A percentile compares a stretch with the other conserved stretches of the same genome.
Evolutionary conservation across 2,329 filamentous ascomycete species (phyloP).

Genomic region (Penicillium sp.): DNA sequence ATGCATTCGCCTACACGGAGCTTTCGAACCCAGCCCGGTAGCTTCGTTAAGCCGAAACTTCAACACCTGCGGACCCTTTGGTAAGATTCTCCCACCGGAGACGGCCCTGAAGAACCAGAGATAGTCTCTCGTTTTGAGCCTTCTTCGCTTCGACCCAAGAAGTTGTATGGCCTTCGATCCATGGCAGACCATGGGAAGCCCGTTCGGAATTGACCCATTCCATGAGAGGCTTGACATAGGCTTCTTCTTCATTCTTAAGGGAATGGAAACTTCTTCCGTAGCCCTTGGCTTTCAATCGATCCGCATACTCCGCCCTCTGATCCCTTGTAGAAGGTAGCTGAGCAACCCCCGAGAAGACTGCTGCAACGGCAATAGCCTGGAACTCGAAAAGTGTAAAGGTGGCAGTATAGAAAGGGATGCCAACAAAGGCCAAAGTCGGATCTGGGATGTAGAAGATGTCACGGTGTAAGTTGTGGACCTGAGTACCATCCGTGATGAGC

Average conservation of each 20-base stretch:
- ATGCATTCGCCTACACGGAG: no score
- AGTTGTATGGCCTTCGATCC: slow-evolving; percentile 32
- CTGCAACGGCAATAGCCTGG: slow-evolving; percentile 61
- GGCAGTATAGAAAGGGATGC: slow-evolving; percentile 63
- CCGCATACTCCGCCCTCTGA: slow-evolving; percentile 38
- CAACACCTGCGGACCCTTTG: slow-evolving; percentile 7
- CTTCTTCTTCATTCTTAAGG: slow-evolving; percentile 34
- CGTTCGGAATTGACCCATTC: slow-evolving; percentile 36
- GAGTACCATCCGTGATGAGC: slow-evolving; percentile 62
- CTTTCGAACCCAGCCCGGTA: no score
- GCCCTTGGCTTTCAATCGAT: slow-evolving; percentile 26
- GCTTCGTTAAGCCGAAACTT: slow-evolving; percentile 5
- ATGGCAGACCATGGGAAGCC: slow-evolving; percentile 15
- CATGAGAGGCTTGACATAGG: slow-evolving; percentile 35
- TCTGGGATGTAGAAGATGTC: slow-evolving; percentile 71
- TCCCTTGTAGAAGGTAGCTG: slow-evolving; percentile 45
- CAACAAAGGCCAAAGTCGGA: slow-evolving; percentile 61
- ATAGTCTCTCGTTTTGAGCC: slow-evolving; percentile 23
- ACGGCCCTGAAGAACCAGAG: slow-evolving; percentile 15
- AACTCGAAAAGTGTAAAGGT: slow-evolving; percentile 70
- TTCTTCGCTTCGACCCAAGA: slow-evolving; percentile 31
- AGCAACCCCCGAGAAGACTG: slow-evolving; percentile 54
- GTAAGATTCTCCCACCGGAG: slow-evolving; percentile 6
- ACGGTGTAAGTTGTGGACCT: slow-evolving; percentile 65
- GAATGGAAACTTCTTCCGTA: slow-evolving; percentile 40